Conservation (phyloP, 768 basidiomycete species). For the Crepidotus variabilis region DNA sequence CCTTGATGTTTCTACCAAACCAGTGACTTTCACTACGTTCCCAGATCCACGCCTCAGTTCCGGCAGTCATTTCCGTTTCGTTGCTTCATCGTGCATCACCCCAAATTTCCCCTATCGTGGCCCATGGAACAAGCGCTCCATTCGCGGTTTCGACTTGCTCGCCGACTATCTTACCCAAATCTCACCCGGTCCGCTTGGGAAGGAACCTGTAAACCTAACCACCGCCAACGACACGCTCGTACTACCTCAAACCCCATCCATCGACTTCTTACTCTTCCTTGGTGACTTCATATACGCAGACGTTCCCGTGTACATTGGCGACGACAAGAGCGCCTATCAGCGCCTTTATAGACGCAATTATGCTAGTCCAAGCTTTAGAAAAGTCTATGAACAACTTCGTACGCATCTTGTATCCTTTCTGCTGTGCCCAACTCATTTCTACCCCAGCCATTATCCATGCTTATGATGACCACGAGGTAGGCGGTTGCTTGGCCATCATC, state of each 20-base stretch:
- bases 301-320: constrained; percentile 60
- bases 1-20: constrained; percentile 45
- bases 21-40: constrained; percentile 67
- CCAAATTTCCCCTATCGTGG: constrained; percentile 73
- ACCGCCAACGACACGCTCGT: constrained; percentile 1
- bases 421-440: background rate
- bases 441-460: constrained; percentile 58
- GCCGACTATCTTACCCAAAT: constrained; percentile 47
- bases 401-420: constrained; percentile 23
- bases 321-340: constrained; percentile 53
- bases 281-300: constrained; percentile 80
- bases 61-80: constrained; percentile 61
- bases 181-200: background rate
- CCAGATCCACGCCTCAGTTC: constrained; percentile 60
- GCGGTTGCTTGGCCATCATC: background rate
- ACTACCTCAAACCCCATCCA: constrained; percentile 18
- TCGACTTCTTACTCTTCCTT: constrained; percentile 65
- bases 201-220: constrained; percentile 6
- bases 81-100: constrained; percentile 62
- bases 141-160: constrained; percentile 64
- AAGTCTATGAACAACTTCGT: constrained; percentile 69
- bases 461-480: constrained; percentile 72
- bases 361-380: constrained; percentile 59
- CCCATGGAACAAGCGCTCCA: constrained; percentile 46
- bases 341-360: constrained; percentile 69